Conservation (phyloP, 2,329 filamentous ascomycete species). For the Aspergillus sergii region DNA sequence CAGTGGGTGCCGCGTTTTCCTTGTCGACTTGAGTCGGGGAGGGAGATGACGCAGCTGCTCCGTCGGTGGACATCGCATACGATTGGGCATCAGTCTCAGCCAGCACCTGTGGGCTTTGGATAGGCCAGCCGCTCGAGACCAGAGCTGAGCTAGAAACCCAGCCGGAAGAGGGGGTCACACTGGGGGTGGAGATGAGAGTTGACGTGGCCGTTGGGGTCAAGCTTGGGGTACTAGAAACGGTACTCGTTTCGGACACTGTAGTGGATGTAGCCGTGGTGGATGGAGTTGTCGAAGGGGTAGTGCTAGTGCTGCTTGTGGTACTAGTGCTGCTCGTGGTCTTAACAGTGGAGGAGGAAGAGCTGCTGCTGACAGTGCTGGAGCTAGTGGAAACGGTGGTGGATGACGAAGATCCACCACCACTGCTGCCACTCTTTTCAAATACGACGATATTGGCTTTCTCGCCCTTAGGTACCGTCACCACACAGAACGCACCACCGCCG, state of each 20-base stretch:
- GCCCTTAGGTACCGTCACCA: slow-evolving; percentile 72
- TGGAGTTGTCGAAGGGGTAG: slow-evolving; percentile 18
- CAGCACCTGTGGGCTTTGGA: slow-evolving; percentile 34
- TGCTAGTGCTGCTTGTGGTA: slow-evolving; percentile 13
- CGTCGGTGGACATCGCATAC: slow-evolving; percentile 5
- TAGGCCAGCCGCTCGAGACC: slow-evolving; percentile 20
- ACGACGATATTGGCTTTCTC: slow-evolving; percentile 69
- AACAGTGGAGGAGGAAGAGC: slow-evolving; percentile 2
- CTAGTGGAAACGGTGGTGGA: slow-evolving; percentile 14
- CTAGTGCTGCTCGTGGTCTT: slow-evolving; percentile 14
- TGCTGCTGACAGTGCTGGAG: slow-evolving; percentile 13
- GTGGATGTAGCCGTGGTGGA: slow-evolving; percentile 15
- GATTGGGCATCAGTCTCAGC: slow-evolving; percentile 21
- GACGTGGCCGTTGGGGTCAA: slow-evolving; percentile 16
- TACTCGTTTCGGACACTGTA: slow-evolving; percentile 10
- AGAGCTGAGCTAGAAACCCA: slow-evolving; percentile 19
- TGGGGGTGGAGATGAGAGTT: slow-evolving; percentile 21
- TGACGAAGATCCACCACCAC: slow-evolving; percentile 15
- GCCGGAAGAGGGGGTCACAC: slow-evolving; percentile 15
- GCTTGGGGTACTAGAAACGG: slow-evolving; percentile 19
- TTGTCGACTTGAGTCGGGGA: not conserved
- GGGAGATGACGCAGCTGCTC: slow-evolving; percentile 9
- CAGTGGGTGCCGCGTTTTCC: slow-evolving; percentile 14
- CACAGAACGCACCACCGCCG: slow-evolving; percentile 71
- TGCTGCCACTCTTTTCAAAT: slow-evolving; percentile 43